Evolutionary conservation across 1,139 yeast species (phyloP).

Genomic region (Blastobotrys buckinghamii): DNA sequence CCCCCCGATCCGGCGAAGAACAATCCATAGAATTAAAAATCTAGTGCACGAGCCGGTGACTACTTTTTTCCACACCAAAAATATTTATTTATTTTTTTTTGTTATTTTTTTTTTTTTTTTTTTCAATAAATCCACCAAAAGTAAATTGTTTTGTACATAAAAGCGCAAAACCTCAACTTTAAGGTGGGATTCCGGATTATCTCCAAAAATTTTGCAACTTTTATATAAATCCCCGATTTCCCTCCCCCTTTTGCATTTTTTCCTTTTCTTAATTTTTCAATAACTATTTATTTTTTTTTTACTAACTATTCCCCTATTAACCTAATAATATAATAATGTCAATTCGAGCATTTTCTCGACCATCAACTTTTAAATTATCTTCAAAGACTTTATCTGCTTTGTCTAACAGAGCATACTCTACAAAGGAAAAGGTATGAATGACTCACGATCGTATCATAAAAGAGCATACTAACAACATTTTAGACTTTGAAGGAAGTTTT

Average conservation of each 20-base stretch:
- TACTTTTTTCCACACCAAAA: background rate
- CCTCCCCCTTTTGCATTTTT: background rate
- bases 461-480: background rate
- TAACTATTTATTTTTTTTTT: background rate
- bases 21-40: no score
- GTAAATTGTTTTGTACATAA: no score
- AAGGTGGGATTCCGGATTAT: no score
- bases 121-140: no score
- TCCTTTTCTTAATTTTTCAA: background rate
- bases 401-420: conserved; percentile 29
- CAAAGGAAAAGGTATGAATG: conserved; percentile 28
- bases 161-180: no score
- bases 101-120: background rate
- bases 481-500: conserved; percentile 86
- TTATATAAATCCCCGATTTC: background rate
- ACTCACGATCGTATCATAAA: background rate
- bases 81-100: background rate
- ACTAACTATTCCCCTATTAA: background rate
- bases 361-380: conserved; percentile 22
- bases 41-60: background rate
- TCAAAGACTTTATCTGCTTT: conserved; percentile 21
- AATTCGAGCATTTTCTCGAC: conserved; percentile 16
- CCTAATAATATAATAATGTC: conserved; percentile 4
- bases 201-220: background rate
- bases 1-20: no score